Conservation (phyloP, 345 rosid genomes). For the Hirschfeldia incana region DNA sequence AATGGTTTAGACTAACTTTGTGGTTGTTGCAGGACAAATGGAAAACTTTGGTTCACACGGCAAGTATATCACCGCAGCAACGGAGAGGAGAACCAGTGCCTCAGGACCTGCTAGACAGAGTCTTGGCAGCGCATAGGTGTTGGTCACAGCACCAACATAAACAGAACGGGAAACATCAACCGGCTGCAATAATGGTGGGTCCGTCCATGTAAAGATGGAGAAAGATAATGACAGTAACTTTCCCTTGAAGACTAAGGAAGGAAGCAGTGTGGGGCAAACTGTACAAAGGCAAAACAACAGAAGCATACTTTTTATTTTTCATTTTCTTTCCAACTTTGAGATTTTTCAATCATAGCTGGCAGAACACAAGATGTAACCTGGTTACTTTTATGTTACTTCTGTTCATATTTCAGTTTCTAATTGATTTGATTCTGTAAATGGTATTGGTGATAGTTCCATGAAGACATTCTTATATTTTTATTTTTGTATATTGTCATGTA, state of each 20-base stretch:
- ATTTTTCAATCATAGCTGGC: constrained; percentile 11
- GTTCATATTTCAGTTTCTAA: constrained; percentile 17
- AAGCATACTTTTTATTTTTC: background rate
- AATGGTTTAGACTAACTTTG: background rate
- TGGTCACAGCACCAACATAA: constrained; percentile 86
- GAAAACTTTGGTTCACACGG: constrained; percentile 98
- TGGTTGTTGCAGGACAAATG: constrained; percentile 77
- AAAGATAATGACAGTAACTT: constrained; percentile 17
- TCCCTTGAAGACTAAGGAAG: constrained; percentile 28
- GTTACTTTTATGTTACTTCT: constrained; percentile 30
- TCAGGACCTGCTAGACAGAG: constrained; percentile 84
- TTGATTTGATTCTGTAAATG: constrained; percentile 29
- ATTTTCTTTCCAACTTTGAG: constrained; percentile 8
- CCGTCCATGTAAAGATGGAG: constrained; percentile 35
- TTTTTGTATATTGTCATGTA: background rate
- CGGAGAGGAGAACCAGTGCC: constrained; percentile 98
- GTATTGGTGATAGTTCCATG: constrained; percentile 27
- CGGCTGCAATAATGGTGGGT: constrained; percentile 27
- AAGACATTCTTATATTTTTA: background rate
- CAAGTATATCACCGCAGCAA: constrained; percentile 84
- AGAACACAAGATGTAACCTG: constrained; percentile 15
- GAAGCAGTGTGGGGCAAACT: constrained; percentile 26
- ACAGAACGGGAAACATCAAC: constrained; percentile 62
- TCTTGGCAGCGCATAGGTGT: constrained; percentile 74
- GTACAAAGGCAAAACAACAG: constrained; percentile 37